Conservation (phyloP, 129 eudicot species). For the Mikania micrantha region DNA sequence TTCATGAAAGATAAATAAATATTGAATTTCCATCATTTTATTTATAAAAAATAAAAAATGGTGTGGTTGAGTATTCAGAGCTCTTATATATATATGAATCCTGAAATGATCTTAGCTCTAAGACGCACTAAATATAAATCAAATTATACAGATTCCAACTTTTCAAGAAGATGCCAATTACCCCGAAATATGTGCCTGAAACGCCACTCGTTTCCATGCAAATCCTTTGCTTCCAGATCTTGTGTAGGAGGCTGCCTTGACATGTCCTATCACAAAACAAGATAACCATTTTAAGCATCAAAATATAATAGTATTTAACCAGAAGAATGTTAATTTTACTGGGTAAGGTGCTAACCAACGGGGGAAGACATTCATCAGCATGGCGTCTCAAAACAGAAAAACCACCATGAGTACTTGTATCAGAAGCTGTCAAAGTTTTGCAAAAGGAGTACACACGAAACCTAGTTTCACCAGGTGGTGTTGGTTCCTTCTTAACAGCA, state of each 20-base stretch:
- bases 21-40: too few species aligned
- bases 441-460: conserved; percentile 87
- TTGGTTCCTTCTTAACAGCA: conserved; percentile 51
- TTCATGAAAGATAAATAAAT: too few species aligned
- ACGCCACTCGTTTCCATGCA: conserved; percentile 78
- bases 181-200: conserved; percentile 92
- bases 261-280: conserved; percentile 60
- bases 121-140: neutral
- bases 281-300: conserved; percentile 4
- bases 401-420: conserved; percentile 97
- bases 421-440: conserved; percentile 93
- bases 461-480: conserved; percentile 42
- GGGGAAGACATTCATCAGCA: conserved; percentile 95
- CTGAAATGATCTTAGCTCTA: too few species aligned
- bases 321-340: neutral
- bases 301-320: neutral
- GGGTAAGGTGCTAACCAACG: conserved; percentile 45
- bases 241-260: conserved; percentile 92
- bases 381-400: conserved; percentile 89
- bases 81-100: too few species aligned
- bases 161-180: conserved; percentile 10
- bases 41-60: too few species aligned
- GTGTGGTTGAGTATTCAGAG: too few species aligned
- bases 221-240: conserved; percentile 80
- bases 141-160: neutral